phyloP scores from a whole-genome alignment of 768 basidiomycete species.

The Kwoniella bestiolae region DNA sequence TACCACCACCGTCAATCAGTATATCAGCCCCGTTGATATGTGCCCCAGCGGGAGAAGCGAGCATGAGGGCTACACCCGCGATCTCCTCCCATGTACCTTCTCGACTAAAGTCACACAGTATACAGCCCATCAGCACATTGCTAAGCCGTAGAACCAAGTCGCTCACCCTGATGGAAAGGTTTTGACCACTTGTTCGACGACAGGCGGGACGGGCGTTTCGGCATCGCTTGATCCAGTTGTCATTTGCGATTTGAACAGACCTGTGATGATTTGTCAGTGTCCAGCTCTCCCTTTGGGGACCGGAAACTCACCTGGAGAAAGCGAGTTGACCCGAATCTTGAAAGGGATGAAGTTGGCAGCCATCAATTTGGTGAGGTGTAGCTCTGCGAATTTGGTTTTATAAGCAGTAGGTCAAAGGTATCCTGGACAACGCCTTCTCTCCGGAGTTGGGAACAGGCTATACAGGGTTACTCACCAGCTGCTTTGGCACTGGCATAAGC shows the following conservation, averaged over 20 bases:
- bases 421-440: too few relatives aligned
- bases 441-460: too few relatives aligned
- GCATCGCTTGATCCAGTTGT: conserved; percentile 28
- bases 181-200: conserved; percentile 18
- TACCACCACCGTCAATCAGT: conserved; percentile 41
- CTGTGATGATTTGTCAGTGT: too few relatives aligned
- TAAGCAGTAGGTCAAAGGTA: too few relatives aligned
- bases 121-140: too few relatives aligned
- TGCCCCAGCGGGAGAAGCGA: conserved; percentile 47
- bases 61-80: conserved; percentile 49
- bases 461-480: too few relatives aligned
- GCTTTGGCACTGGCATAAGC: conserved; percentile 48
- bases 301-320: conserved; percentile 44
- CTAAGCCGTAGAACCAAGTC: background rate
- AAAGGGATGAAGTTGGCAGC: conserved; percentile 37
- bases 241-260: conserved; percentile 35
- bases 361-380: conserved; percentile 38
- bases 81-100: conserved; percentile 44
- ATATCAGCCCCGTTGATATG: conserved; percentile 43
- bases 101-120: conserved; percentile 27
- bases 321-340: conserved; percentile 51
- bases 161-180: conserved; percentile 31
- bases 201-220: conserved; percentile 13
- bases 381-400: conserved; percentile 40
- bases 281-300: too few relatives aligned